Evolutionary conservation across 192 early-diverging fungal species (phyloP), one percentile per base, ranked within the genome.

Genomic region (Spizellomyces punctatus): DNA sequence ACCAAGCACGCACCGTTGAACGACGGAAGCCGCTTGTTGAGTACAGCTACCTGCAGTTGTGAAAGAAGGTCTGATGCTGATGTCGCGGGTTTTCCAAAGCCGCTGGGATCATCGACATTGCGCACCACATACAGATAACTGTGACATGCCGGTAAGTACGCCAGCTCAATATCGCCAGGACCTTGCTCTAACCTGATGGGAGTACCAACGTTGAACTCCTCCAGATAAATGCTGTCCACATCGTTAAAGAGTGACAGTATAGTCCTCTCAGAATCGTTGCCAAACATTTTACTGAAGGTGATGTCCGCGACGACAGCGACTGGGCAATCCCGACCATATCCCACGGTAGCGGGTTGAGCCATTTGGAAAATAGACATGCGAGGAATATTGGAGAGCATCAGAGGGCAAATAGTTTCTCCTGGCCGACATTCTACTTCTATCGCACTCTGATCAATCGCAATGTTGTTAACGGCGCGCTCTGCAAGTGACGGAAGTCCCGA

Each of bases 91-190:
- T 49, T 48, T 41, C 73, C 73, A 19, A 75, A 63, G 41, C 73
- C 73, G 45, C 59, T 60, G 6, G 58, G 9, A 55, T 75, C 73
- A 14, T 19, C 55, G 5, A 55, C 58, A 10, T 43, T 52, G 17
- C 66, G 56, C 19, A 69, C 73, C 8, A 67, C 73, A 19, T 75
- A 75, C 9, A 74, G 43, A 48, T 74, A 74, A 58, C 72, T 12
- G 21, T 60, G 42, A 46, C 7, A 3, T 22, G n/a, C 0, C 8
- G 9, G 60, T 46, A 22, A 58, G 16, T 12, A 60, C 55, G 22
- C 56, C 56, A 8, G 5, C 27, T 36, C 3, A 0, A 36, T 36
- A 36, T 36, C 64, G 27, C 44, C 17, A 27, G 21, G 6, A 9
- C 10, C 17, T 60, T 67, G 47, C 54, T 14, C 62, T 5, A 22